phyloP scores from a whole-genome alignment of 164 flowering plant species.

The Macadamia tetraphylla region DNA sequence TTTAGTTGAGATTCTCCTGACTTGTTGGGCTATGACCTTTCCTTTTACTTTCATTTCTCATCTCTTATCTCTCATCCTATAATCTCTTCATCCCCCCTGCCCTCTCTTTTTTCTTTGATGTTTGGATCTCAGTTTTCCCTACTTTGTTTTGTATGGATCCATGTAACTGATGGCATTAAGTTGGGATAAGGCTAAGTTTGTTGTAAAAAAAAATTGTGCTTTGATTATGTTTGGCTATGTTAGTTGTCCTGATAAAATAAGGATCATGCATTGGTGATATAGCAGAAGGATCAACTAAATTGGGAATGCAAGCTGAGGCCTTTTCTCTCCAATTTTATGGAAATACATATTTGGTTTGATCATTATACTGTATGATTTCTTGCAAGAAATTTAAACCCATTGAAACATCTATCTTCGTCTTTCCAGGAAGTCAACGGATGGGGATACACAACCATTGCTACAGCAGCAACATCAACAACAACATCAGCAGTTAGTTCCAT shows the following conservation, averaged over 20 bases:
- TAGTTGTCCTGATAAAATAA: neutral
- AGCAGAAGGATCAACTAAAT: neutral
- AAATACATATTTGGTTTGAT: neutral
- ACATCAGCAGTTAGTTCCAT: slow-evolving; percentile 79
- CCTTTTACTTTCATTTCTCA: too few relatives aligned
- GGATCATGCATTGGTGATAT: neutral
- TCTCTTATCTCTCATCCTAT: too few relatives aligned
- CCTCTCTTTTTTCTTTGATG: neutral
- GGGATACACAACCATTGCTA: slow-evolving; percentile 63
- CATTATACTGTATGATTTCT: neutral
- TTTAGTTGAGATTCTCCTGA: too few relatives aligned
- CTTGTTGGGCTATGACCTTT: too few relatives aligned
- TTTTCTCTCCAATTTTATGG: neutral
- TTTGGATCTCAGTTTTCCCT: too few relatives aligned
- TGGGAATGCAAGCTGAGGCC: neutral
- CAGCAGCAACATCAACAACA: slow-evolving; percentile 67
- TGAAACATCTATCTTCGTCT: neutral
- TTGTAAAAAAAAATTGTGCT: neutral
- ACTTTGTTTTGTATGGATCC: too few relatives aligned
- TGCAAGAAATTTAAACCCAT: neutral
- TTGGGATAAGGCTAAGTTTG: too few relatives aligned
- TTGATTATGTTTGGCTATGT: too few relatives aligned
- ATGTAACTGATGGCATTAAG: too few relatives aligned
- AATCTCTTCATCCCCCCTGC: too few relatives aligned
- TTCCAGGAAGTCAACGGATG: slow-evolving; percentile 62